Conservation (phyloP, 805 yeast species). For the Kodamaea restingae region DNA sequence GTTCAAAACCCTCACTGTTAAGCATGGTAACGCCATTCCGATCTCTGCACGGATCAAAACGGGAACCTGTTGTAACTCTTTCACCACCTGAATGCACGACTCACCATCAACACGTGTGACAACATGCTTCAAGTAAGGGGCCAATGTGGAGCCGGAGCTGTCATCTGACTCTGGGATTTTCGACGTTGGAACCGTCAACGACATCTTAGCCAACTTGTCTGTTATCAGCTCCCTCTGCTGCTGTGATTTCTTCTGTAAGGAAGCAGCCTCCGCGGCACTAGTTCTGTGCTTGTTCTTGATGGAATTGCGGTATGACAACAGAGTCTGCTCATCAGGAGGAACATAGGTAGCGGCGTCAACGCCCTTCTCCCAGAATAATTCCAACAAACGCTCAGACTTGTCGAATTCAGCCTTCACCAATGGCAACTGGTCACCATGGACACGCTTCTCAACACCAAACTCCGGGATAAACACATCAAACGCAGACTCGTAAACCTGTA, state of each 20-base stretch:
- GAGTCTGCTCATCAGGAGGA: conserved; percentile 84
- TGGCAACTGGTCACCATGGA: conserved; percentile 96
- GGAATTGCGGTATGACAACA: conserved; percentile 70
- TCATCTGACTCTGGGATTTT: conserved; percentile 17
- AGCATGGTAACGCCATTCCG: conserved; percentile 93
- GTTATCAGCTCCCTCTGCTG: conserved; percentile 40
- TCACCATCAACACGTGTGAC: conserved; percentile 59
- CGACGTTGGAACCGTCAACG: conserved; percentile 47
- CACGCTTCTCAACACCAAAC: conserved; percentile 91
- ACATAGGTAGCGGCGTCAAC: conserved; percentile 86
- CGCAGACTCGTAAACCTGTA: conserved; percentile 93
- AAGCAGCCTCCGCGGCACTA: conserved; percentile 68
- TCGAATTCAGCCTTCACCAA: conserved; percentile 89
- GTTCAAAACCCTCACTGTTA: conserved; percentile 85
- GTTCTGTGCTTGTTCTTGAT: conserved; percentile 76
- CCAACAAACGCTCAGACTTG: conserved; percentile 60
- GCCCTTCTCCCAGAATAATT: conserved; percentile 90
- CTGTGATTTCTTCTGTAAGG: conserved; percentile 38
- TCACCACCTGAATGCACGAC: conserved; percentile 70
- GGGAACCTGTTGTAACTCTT: conserved; percentile 75
- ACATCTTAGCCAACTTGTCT: conserved; percentile 47
- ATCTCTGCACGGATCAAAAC: conserved; percentile 84
- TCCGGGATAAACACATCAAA: conserved; percentile 92
- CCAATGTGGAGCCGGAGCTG: conserved; percentile 31
- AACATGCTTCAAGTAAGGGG: conserved; percentile 56